Percentiles rank a stretch among this genome's conserved stretches.
Conservation (phyloP, 768 basidiomycete genomes). For the Coprinopsis cinerea region DNA sequence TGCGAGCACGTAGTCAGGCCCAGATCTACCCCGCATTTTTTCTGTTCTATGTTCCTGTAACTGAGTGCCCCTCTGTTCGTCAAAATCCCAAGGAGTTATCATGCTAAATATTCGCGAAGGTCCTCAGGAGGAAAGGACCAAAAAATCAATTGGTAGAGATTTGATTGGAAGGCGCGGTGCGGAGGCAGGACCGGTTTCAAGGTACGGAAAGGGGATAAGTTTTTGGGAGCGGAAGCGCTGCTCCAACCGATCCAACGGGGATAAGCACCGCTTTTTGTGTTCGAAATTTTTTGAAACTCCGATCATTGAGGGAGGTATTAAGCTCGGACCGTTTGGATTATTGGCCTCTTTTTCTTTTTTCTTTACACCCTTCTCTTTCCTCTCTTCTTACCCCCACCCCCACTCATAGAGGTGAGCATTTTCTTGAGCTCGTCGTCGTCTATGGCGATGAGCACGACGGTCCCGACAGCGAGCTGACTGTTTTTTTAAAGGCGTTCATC, state of each 20-base stretch:
- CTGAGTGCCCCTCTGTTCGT: too few relatives aligned
- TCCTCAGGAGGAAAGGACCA: too few relatives aligned
- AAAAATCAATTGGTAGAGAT: too few relatives aligned
- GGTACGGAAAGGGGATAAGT: neutral
- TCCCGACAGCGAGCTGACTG: slow-evolving; percentile 9
- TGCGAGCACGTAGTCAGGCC: too few relatives aligned
- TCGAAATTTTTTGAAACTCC: slow-evolving; percentile 38
- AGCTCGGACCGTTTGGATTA: slow-evolving; percentile 19
- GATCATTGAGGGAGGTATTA: slow-evolving; percentile 27
- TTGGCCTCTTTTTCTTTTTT: slow-evolving; percentile 21
- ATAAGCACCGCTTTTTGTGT: slow-evolving; percentile 5
- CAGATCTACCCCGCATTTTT: too few relatives aligned
- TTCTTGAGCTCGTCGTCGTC: slow-evolving; percentile 1
- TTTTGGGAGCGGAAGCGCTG: neutral
- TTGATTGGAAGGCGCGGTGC: too few relatives aligned
- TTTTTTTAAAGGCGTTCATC: slow-evolving; percentile 27
- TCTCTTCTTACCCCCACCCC: slow-evolving; percentile 16
- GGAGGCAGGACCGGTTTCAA: neutral
- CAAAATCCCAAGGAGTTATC: too few relatives aligned
- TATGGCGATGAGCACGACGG: neutral
- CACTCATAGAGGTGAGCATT: slow-evolving; percentile 33
- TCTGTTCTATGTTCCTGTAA: too few relatives aligned
- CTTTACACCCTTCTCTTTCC: slow-evolving; percentile 29
- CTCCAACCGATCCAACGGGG: neutral
- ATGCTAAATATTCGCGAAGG: too few relatives aligned